Base-by-base conservation (phyloP, 1,284 basidiomycete species). In the Caloboletus inedulis region DNA sequence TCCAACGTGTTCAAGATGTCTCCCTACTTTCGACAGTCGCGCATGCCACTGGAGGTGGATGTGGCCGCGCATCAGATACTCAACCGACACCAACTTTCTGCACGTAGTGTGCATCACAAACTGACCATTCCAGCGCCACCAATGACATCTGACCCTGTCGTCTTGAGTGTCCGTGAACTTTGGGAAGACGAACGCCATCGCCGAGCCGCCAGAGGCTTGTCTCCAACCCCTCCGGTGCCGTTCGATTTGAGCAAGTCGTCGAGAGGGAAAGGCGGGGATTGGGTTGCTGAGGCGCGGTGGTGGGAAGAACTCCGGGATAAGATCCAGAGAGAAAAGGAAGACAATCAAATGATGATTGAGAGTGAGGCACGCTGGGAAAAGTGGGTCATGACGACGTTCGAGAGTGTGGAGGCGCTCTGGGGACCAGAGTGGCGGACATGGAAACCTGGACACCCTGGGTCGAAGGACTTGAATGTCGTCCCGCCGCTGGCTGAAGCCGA, bases 151-250 rank as follows among this genome's bases (percentile, higher is more conserved):
- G 89, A 91, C 59, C 93, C 91, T 46, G 80, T 97, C 23, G 90
- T 99, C 0, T 79, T 87, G 27, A 88, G 91, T 60, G 87, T 98
- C 48, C 85, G 88, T 49, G 95, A 97, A 68, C 77, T 99, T 1
- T 99, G 96, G 96, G 90, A 95, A 50, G 94, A 97, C 60, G 96
- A 98, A 68, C 83, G 88, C 10, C 75, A 77, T 10, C 81, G 94
- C 4, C 77, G 95, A 16, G 65, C 70, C 14, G 78, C 76, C 7
- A 78, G 77, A 27, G 92, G 92, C 0, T 73, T 90, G 21, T 62
- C 79, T 52, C 85, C 89, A 4, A 80, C 85, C 13, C 88, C 87
- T 16, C 77, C 78, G 41, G 70, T 87, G 19, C 87, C 89, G 4
- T 69, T 81, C 34, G 85, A 90, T 66, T 75, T 76, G 43, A 85